Percentiles rank a stretch among this genome's conserved stretches.
These are phyloP conservation scores for Fusarium sp. DNA, from an alignment of 2,329 filamentous ascomycete species.

Conservation along the genomic window DNA sequence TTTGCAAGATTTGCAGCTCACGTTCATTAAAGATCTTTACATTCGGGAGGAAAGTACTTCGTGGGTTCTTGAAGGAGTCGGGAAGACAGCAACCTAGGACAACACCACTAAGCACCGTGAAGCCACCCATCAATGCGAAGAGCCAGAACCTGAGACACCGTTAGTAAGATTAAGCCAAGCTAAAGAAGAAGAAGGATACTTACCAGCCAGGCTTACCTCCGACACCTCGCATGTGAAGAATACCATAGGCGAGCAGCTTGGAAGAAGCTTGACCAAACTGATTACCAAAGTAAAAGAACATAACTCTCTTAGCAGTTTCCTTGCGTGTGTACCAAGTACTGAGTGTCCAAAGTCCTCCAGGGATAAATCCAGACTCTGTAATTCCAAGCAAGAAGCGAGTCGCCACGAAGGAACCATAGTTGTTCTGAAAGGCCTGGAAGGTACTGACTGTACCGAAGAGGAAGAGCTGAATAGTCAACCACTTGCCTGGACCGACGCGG, in stretches of 20 bases:
- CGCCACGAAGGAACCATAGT: slow-evolving; percentile 59
- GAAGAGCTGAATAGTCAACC: slow-evolving; percentile 65
- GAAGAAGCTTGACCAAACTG: slow-evolving; percentile 57
- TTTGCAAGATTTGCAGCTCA: slow-evolving; percentile 56
- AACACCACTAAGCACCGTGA: slow-evolving; percentile 59
- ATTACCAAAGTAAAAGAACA: slow-evolving; percentile 67
- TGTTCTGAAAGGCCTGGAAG: slow-evolving; percentile 64
- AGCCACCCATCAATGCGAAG: slow-evolving; percentile 63
- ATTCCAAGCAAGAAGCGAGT: slow-evolving; percentile 64
- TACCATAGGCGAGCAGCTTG: slow-evolving; percentile 57
- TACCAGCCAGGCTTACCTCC: slow-evolving; percentile 58
- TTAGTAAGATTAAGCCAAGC: not conserved
- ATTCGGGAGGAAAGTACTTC: slow-evolving; percentile 54
- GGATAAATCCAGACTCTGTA: slow-evolving; percentile 66
- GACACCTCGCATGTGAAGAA: slow-evolving; percentile 62
- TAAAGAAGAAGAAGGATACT: not conserved
- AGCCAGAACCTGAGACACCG: slow-evolving; percentile 60
- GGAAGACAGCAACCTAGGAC: slow-evolving; percentile 57
- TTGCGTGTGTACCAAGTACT: slow-evolving; percentile 66
- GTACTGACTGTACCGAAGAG: slow-evolving; percentile 64
- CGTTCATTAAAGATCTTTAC: slow-evolving; percentile 52
- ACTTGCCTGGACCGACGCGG: slow-evolving; percentile 57
- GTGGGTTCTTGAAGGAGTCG: slow-evolving; percentile 57
- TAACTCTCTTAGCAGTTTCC: slow-evolving; percentile 64
- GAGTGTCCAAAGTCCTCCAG: slow-evolving; percentile 61